phyloP scores from a whole-genome alignment of 345 rosid genomes.

The Syzygium aqueum region DNA sequence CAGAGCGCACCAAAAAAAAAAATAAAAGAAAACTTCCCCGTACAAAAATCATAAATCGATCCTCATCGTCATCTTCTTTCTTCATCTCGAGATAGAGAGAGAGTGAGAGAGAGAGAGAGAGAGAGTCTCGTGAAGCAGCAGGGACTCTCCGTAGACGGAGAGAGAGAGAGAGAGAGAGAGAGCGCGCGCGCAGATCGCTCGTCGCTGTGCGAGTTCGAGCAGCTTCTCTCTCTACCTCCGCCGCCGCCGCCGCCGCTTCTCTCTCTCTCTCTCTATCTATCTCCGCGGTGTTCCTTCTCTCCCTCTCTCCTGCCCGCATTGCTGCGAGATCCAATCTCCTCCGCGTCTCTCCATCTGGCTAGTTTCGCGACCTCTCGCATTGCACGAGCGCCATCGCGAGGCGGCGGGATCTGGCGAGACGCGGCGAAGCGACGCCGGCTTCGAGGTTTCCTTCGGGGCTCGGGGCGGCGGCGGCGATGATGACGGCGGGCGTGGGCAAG shows the following conservation, averaged over 20 bases:
- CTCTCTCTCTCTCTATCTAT: slow-evolving; percentile 8
- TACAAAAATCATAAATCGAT: not conserved
- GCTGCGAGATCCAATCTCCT: slow-evolving; percentile 44
- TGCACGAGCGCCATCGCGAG: not conserved
- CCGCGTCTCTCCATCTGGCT: not conserved
- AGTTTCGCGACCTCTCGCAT: not conserved
- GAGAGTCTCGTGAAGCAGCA: slow-evolving; percentile 15
- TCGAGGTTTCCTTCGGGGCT: not conserved
- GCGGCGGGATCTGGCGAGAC: not conserved
- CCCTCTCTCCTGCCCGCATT: slow-evolving; percentile 7
- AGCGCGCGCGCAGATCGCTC: not conserved
- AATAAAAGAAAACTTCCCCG: not conserved
- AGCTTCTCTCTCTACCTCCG: not conserved
- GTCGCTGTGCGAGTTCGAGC: not conserved
- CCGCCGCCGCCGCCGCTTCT: not conserved
- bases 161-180: not conserved
- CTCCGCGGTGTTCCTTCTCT: not conserved
- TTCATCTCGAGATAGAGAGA: not conserved
- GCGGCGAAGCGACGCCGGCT: not conserved
- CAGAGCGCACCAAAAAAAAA: not conserved
- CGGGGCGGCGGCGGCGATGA: not conserved
- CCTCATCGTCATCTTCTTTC: not conserved
- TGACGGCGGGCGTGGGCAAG: not conserved
- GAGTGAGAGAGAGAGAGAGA: not conserved
- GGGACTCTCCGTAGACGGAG: not conserved